Evolutionary conservation across 768 basidiomycete genomes (phyloP).

Genomic region (Russula virescens): DNA sequence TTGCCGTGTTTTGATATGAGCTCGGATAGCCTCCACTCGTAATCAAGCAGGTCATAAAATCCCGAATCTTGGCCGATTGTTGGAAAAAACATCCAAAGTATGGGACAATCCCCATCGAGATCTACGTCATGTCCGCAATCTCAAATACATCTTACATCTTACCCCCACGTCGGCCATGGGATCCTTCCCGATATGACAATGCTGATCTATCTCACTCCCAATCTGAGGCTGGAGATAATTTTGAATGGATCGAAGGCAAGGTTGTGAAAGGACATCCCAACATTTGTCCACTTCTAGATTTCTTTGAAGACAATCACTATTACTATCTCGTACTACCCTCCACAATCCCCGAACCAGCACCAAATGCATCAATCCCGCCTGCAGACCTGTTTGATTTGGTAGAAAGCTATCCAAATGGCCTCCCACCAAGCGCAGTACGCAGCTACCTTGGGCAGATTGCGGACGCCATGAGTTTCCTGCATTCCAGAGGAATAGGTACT

Average conservation of each 20-base stretch:
- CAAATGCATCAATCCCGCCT: conserved; percentile 49
- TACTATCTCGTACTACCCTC: conserved; percentile 92
- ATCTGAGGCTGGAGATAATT: conserved; percentile 26
- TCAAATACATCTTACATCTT: conserved; percentile 76
- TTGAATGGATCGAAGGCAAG: conserved; percentile 63
- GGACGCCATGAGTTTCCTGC: conserved; percentile 84
- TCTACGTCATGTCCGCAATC: conserved; percentile 88
- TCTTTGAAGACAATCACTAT: conserved; percentile 94
- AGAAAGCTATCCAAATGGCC: conserved; percentile 79
- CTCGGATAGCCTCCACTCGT: conserved; percentile 71
- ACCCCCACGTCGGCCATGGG: conserved; percentile 78
- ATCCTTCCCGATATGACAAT: conserved; percentile 51
- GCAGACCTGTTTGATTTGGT: conserved; percentile 95
- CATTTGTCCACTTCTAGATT: conserved; percentile 90
- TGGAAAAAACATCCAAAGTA: conserved; percentile 96
- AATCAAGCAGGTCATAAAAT: conserved; percentile 98
- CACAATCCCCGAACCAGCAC: conserved; percentile 52
- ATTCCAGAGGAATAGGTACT: conserved; percentile 83
- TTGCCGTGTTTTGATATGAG: conserved; percentile 23
- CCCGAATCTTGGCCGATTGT: conserved; percentile 95
- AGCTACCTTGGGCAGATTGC: conserved; percentile 91
- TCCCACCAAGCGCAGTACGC: conserved; percentile 67
- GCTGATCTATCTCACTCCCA: conserved; percentile 17
- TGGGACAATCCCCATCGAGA: conserved; percentile 98
- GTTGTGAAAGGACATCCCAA: conserved; percentile 88